A percentile compares a stretch with the other conserved stretches of the same genome.
Evolutionary conservation across 1,139 yeast genomes (phyloP).

Genomic region (Zhuliangozyma blackwelliae): DNA sequence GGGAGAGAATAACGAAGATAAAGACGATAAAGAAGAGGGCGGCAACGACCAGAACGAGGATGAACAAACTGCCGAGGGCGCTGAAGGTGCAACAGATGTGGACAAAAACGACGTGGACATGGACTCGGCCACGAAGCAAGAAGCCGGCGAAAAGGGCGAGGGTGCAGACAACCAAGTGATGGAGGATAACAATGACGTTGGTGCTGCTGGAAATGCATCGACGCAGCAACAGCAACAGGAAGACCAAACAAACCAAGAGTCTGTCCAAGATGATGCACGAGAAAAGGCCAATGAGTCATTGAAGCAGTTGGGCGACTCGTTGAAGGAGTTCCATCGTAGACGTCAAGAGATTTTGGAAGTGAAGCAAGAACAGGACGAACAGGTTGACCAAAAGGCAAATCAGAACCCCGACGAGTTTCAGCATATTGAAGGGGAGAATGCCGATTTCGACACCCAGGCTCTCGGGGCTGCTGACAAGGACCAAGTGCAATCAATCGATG

Average conservation of each 20-base stretch:
- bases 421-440: conserved; percentile 81
- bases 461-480: conserved; percentile 86
- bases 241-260: conserved; percentile 27
- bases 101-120: conserved; percentile 51
- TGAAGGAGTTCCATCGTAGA: conserved; percentile 89
- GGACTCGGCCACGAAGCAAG: conserved; percentile 69
- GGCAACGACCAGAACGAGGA: conserved; percentile 25
- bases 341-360: conserved; percentile 79
- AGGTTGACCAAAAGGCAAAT: conserved; percentile 45
- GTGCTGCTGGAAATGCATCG: conserved; percentile 63
- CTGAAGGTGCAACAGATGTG: conserved; percentile 50
- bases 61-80: conserved; percentile 33
- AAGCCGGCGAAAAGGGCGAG: conserved; percentile 66
- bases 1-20: conserved; percentile 14
- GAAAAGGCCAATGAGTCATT: conserved; percentile 76
- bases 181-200: conserved; percentile 67
- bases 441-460: conserved; percentile 81
- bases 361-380: conserved; percentile 36
- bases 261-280: conserved; percentile 54
- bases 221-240: conserved; percentile 34
- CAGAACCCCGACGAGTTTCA: conserved; percentile 85
- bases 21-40: conserved; percentile 19
- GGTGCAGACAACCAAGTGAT: conserved; percentile 71
- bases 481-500: conserved; percentile 72
- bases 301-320: conserved; percentile 83